Percentiles rank a stretch among this genome's conserved stretches.
Evolutionary conservation across 192 early-diverging fungal species (phyloP).

Genomic region (Geranomyces variabilis): DNA sequence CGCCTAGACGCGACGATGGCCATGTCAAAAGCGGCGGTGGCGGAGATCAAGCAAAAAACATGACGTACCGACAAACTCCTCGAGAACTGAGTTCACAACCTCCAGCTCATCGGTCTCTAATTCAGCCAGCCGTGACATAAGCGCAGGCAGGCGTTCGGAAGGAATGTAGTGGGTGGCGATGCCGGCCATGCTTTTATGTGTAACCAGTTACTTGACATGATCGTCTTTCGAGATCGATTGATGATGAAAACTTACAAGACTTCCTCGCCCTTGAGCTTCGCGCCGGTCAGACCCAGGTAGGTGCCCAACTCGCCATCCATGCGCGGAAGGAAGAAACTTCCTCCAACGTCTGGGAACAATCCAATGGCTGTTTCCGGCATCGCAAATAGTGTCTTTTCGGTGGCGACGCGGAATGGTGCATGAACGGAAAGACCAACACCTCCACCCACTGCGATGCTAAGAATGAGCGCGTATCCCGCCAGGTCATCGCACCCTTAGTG

Average conservation of each 20-base stretch:
- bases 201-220: background rate
- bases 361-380: constrained; percentile 99
- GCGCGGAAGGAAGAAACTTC: constrained; percentile 90
- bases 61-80: constrained; percentile 81
- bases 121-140: constrained; percentile 82
- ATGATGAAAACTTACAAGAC: constrained; percentile 66
- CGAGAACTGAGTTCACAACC: constrained; percentile 82
- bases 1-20: background rate
- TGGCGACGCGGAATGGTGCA: constrained; percentile 94
- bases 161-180: constrained; percentile 98
- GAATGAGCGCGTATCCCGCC: background rate
- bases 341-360: constrained; percentile 96
- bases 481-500: background rate
- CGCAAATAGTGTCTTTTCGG: constrained; percentile 91
- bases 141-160: constrained; percentile 73
- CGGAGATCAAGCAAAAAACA: background rate
- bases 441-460: constrained; percentile 80
- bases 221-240: background rate
- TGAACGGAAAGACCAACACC: constrained; percentile 96
- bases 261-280: constrained; percentile 77
- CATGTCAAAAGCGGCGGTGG: background rate
- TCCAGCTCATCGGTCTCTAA: constrained; percentile 75
- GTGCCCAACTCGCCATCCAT: constrained; percentile 93
- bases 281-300: constrained; percentile 89
- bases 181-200: constrained; percentile 68